phyloP scores from a whole-genome alignment of 1,284 basidiomycete genomes.

The Fistulinella cinereoalba region DNA sequence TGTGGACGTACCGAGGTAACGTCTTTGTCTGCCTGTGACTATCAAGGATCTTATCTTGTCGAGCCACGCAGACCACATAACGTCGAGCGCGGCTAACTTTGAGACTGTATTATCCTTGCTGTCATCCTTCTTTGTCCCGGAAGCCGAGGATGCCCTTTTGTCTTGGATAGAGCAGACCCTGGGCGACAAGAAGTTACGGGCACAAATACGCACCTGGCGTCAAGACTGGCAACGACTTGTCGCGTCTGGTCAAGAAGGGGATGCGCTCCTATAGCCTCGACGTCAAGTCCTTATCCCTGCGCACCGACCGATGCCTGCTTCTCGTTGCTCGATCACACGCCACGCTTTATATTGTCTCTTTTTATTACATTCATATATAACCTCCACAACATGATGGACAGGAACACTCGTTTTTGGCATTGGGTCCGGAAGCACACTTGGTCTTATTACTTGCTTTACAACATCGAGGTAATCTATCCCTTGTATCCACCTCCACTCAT shows the following conservation, averaged over 20 bases:
- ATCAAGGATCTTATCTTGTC: constrained; percentile 5
- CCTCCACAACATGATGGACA: constrained; percentile 17
- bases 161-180: constrained; percentile 78
- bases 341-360: constrained; percentile 1
- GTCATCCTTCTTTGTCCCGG: constrained; percentile 89
- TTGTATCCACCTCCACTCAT: constrained; percentile 26
- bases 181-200: constrained; percentile 64
- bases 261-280: constrained; percentile 55
- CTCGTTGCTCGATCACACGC: constrained; percentile 6
- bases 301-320: constrained; percentile 3
- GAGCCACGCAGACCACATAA: constrained; percentile 66
- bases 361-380: constrained; percentile 31
- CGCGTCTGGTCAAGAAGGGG: constrained; percentile 57
- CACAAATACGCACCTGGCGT: constrained; percentile 71
- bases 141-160: constrained; percentile 80
- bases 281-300: not conserved
- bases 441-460: constrained; percentile 29
- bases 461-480: constrained; percentile 25
- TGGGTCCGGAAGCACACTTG: constrained; percentile 15
- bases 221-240: constrained; percentile 72
- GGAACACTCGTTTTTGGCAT: constrained; percentile 14
- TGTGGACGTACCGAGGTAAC: constrained; percentile 86
- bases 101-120: constrained; percentile 87
- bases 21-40: constrained; percentile 5
- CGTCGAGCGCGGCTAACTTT: constrained; percentile 76